A percentile compares a stretch with the other conserved stretches of the same genome.
Conservation (phyloP, 1,139 yeast species). For the Entelexis sorbosivorans region DNA sequence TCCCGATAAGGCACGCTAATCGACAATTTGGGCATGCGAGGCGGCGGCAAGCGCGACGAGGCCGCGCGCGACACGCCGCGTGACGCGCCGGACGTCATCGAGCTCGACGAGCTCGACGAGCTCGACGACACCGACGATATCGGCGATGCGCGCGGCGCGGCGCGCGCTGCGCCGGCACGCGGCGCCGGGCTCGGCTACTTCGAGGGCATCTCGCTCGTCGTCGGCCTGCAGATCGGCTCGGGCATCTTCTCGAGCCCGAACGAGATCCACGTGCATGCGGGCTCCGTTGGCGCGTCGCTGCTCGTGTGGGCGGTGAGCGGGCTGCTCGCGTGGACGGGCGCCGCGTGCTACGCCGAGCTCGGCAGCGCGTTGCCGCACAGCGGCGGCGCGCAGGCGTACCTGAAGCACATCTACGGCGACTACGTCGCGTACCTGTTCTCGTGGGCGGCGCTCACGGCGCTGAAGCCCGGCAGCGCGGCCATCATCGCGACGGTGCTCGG, state of each 20-base stretch:
- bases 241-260: slow-evolving; percentile 38
- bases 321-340: slow-evolving; percentile 38
- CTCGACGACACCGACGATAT: too few relatives aligned
- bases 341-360: slow-evolving; percentile 36
- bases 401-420: slow-evolving; percentile 34
- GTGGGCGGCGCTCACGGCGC: slow-evolving; percentile 34
- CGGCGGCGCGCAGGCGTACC: slow-evolving; percentile 37
- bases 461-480: slow-evolving; percentile 37
- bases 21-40: too few relatives aligned
- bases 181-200: slow-evolving; percentile 20
- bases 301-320: slow-evolving; percentile 35
- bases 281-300: slow-evolving; percentile 34
- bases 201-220: slow-evolving; percentile 34
- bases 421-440: slow-evolving; percentile 34
- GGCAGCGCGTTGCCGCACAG: slow-evolving; percentile 35
- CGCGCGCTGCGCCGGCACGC: too few relatives aligned
- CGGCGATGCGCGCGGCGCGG: too few relatives aligned
- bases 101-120: too few relatives aligned
- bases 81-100: too few relatives aligned
- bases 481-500: slow-evolving; percentile 36
- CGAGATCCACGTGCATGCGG: slow-evolving; percentile 32
- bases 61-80: too few relatives aligned
- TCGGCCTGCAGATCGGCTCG: slow-evolving; percentile 37
- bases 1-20: too few relatives aligned
- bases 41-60: too few relatives aligned